Evolutionary conservation across 768 basidiomycete species (phyloP), one percentile per base, ranked within the genome.

Genomic region (Termitomyces bulborhizus): DNA sequence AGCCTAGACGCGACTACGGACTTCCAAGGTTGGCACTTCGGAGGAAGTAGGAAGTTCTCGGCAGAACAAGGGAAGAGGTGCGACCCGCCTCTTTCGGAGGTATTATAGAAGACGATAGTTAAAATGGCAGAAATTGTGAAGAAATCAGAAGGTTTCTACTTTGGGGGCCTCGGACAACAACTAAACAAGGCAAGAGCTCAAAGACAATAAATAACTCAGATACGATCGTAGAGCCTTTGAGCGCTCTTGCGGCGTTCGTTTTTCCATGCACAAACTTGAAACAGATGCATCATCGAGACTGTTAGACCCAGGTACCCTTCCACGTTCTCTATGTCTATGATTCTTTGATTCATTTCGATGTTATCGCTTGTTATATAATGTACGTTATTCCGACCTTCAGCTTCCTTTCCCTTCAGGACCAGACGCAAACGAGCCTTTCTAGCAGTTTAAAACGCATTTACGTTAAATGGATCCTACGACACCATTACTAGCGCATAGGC

Each of bases 401-500:
- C 46, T 18, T 32, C n/a, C 31, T 46, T 46, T 16, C 36, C 15
- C 31, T 12, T 16, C 18, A 0, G 2, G n/a, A 7, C 39, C 39
- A 29, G 29, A 21, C 11, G 18, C 29, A 21, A 46, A 13, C 31
- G 27, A 49, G 36, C 11, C 4, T 29, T 5, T 18, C 9, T 9
- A 8, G 29, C 37, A 24, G 15, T 6, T 27, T 6, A 36, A n/a
- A 44, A 27, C 34, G 9, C 16, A 44, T 31, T 21, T 46, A 15
- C 4, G 8, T 37, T 15, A 11, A 12, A 69, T 66, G n/a, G 85
- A 86, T 63, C 74, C 69, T 29, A 85, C 83, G 1, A 32, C 31
- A 32, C 85, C 84, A 2, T 72, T 88, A 45, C 69, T 86, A 3
- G 83, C 84, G 76, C 43, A 31, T 31, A 75, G 57, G 62, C 34